Percentiles rank a stretch among this genome's conserved stretches.
These are phyloP conservation scores for Wickerhamiella azyma DNA, from an alignment of 805 yeast genomes.

Conservation along the genomic window DNA sequence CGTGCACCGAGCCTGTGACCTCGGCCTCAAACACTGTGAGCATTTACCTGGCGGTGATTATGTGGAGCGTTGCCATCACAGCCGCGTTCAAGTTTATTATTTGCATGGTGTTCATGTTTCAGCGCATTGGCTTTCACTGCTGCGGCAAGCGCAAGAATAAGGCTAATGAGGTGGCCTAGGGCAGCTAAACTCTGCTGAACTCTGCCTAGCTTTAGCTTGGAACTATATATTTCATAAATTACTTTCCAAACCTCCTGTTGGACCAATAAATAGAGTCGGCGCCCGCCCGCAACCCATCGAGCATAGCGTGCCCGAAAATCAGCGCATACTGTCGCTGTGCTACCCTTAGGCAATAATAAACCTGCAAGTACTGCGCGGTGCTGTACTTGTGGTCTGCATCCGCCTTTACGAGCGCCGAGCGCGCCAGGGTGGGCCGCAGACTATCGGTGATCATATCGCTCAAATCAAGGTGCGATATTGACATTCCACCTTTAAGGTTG, in stretches of 20 bases:
- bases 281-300: constrained; percentile 7
- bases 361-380: constrained; percentile 19
- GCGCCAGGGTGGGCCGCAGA: constrained; percentile 16
- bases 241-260: neutral
- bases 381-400: constrained; percentile 20
- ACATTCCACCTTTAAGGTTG: constrained; percentile 10
- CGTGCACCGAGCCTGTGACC: constrained; percentile 25
- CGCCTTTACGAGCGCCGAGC: constrained; percentile 14
- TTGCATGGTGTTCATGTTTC: constrained; percentile 41
- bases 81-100: constrained; percentile 77
- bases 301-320: constrained; percentile 6
- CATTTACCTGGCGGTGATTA: constrained; percentile 64
- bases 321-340: constrained; percentile 14
- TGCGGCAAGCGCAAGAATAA: neutral
- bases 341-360: constrained; percentile 15
- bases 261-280: constrained; percentile 8
- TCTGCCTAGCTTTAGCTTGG: too few species aligned
- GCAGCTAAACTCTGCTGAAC: too few species aligned
- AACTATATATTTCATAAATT: too few species aligned
- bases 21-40: constrained; percentile 20
- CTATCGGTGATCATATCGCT: constrained; percentile 18
- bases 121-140: constrained; percentile 4
- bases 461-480: constrained; percentile 18
- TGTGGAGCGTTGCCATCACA: constrained; percentile 88
- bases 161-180: neutral